phyloP scores from a whole-genome alignment of 257 asterid species.

The Plantago ovata region DNA sequence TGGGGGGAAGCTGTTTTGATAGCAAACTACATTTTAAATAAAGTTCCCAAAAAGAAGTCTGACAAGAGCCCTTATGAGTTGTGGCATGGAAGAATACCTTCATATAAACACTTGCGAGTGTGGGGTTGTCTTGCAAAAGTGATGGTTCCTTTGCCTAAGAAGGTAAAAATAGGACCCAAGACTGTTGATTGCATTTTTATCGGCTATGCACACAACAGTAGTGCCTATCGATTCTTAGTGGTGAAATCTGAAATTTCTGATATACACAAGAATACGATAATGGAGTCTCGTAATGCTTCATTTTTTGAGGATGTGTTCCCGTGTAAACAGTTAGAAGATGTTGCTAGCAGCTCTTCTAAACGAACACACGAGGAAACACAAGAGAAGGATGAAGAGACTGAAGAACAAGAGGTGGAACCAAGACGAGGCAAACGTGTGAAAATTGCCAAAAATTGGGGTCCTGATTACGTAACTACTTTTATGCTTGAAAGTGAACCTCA shows the following conservation, averaged over 20 bases:
- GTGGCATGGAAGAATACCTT: not conserved
- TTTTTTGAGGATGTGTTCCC: not conserved
- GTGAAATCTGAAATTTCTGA: not conserved
- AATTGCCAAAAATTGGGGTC: not conserved
- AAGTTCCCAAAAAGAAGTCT: not conserved
- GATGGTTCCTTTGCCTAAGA: not conserved
- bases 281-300: not conserved
- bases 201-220: slow-evolving; percentile 1
- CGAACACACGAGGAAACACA: not conserved
- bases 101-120: not conserved
- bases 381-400: not conserved
- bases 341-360: not conserved
- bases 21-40: not conserved
- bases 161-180: not conserved
- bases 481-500: not conserved
- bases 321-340: not conserved
- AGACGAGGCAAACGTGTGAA: not conserved
- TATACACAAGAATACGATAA: not conserved
- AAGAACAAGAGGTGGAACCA: not conserved
- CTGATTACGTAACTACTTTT: not conserved
- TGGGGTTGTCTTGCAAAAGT: not conserved
- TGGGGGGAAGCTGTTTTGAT: not conserved
- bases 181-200: not conserved
- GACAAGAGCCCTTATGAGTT: not conserved
- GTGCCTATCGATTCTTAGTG: not conserved